These are phyloP conservation scores for Fusarium pilosicola DNA, from an alignment of 2,329 filamentous ascomycete species.

Conservation along the genomic window DNA sequence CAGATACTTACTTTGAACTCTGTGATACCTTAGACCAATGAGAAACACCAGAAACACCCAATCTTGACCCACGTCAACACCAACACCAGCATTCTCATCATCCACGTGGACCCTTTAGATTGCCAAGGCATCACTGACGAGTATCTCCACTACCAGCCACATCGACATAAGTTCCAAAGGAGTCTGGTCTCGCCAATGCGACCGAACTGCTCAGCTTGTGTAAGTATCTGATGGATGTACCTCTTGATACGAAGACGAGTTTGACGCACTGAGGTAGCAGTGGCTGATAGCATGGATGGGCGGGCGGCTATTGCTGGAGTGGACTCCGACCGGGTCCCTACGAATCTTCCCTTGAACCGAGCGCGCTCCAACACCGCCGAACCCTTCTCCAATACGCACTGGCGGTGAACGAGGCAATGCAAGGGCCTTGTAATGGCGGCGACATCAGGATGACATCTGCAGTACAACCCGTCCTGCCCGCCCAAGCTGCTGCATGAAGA, in stretches of 20 bases:
- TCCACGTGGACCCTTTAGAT: rapidly evolving
- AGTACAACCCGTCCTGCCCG: neutral
- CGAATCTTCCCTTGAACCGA: neutral
- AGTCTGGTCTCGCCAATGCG: neutral
- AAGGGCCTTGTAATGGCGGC: rapidly evolving
- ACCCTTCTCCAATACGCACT: neutral
- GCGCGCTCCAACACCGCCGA: neutral
- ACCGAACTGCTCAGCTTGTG: neutral
- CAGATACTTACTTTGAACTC: too few species aligned
- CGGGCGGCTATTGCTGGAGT: neutral
- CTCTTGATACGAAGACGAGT: neutral
- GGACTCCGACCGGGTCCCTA: rapidly evolving
- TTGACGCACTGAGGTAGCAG: neutral
- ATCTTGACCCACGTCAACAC: rapidly evolving
- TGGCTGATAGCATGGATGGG: neutral
- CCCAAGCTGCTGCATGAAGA: neutral
- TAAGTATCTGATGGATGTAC: neutral
- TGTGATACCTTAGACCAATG: too few species aligned
- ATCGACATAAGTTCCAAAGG: rapidly evolving
- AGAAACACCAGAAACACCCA: too few species aligned
- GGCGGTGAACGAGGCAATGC: rapidly evolving
- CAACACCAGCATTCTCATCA: neutral
- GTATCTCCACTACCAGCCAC: neutral
- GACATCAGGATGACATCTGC: rapidly evolving
- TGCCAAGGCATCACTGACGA: rapidly evolving